Evolutionary conservation across 345 rosid genomes (phyloP).

Genomic region (Trapa bicornis): DNA sequence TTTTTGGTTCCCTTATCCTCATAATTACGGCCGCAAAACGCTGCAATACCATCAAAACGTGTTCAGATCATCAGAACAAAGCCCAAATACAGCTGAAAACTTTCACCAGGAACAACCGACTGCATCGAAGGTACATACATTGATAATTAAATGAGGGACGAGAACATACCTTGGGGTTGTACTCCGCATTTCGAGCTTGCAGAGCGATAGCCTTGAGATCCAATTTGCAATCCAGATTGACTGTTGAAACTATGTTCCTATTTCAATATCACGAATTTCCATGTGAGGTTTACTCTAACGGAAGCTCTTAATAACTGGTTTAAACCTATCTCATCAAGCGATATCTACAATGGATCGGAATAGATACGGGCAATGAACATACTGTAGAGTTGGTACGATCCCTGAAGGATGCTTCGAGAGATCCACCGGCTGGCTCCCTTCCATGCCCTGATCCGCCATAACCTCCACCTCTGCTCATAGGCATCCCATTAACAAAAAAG

Average conservation of each 20-base stretch:
- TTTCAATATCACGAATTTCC: not conserved
- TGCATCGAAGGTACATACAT: not conserved
- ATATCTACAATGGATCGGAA: not conserved
- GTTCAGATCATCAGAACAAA: not conserved
- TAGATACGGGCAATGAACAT: slow-evolving; percentile 18
- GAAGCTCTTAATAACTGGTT: not conserved
- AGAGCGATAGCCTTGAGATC: slow-evolving; percentile 70
- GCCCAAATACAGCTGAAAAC: not conserved
- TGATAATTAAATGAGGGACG: not conserved
- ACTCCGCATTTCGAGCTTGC: slow-evolving; percentile 77
- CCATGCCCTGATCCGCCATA: slow-evolving; percentile 79
- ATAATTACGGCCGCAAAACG: slow-evolving; percentile 93
- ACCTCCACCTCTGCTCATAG: not conserved
- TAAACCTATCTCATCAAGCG: not conserved
- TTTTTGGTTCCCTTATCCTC: slow-evolving; percentile 91
- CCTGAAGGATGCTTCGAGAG: slow-evolving; percentile 88
- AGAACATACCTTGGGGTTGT: slow-evolving; percentile 50
- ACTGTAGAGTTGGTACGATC: slow-evolving; percentile 95
- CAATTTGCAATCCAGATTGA: slow-evolving; percentile 74
- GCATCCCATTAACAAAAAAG: not conserved
- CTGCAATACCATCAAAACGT: slow-evolving; percentile 14
- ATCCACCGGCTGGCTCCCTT: slow-evolving; percentile 92
- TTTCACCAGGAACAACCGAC: no score
- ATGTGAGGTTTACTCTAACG: no score
- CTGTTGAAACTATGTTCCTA: slow-evolving; percentile 76